These are phyloP conservation scores for Allantophomopsis lycopodina DNA, from an alignment of 2,329 filamentous ascomycete genomes.

Conservation along the genomic window DNA sequence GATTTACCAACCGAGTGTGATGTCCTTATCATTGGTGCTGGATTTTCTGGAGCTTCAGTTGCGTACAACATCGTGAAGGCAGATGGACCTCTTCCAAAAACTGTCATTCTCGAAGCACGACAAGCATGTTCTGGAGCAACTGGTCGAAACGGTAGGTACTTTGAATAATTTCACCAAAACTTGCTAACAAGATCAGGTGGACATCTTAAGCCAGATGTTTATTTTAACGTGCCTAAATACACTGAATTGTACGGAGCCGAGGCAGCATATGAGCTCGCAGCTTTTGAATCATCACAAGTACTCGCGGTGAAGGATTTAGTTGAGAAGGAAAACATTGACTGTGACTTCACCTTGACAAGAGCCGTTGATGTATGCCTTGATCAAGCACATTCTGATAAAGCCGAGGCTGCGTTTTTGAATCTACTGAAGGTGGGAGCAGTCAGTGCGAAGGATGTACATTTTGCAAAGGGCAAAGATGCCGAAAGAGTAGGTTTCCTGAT, in stretches of 20 bases:
- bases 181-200: conserved; percentile 8
- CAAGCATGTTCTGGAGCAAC: conserved; percentile 27
- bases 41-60: conserved; percentile 8
- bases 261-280: conserved; percentile 20
- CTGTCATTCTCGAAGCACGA: conserved; percentile 25
- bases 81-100: conserved; percentile 10
- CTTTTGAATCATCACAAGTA: conserved; percentile 24
- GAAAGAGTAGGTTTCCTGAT: not conserved
- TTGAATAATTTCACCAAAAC: not conserved
- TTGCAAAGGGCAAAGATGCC: not conserved
- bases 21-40: conserved; percentile 12
- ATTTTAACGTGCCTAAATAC: conserved; percentile 15
- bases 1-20: conserved; percentile 10
- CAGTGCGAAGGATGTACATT: not conserved
- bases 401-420: not conserved
- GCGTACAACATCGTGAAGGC: conserved; percentile 16
- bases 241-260: conserved; percentile 16
- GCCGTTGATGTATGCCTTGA: conserved; percentile 22
- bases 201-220: conserved; percentile 25
- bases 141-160: conserved; percentile 22
- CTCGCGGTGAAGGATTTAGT: conserved; percentile 21
- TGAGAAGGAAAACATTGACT: conserved; percentile 24
- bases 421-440: not conserved
- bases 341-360: conserved; percentile 23
- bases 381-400: conserved; percentile 3